Conservation (phyloP, 192 early-diverging fungal species). For the Coemansia sp. region DNA sequence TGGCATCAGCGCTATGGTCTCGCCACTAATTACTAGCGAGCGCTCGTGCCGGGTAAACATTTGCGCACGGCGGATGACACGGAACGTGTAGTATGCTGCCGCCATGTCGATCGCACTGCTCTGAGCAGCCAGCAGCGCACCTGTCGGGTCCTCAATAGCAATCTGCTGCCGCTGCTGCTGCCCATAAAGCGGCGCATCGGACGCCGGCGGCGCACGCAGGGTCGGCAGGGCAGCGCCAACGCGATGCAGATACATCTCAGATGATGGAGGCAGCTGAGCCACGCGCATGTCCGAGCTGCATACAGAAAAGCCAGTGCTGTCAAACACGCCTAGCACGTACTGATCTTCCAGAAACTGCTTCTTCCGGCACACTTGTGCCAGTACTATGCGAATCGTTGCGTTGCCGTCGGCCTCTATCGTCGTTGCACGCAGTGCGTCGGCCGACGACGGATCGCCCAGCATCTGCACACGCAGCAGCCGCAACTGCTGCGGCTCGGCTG, state of each 20-base stretch:
- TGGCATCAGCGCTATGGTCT: slow-evolving; percentile 87
- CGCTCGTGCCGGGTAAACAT: slow-evolving; percentile 86
- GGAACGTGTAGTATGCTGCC: slow-evolving; percentile 71
- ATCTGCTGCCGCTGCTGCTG: slow-evolving; percentile 12
- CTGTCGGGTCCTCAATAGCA: neutral
- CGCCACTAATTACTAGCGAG: slow-evolving; percentile 90
- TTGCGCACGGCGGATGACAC: slow-evolving; percentile 77
- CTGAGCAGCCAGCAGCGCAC: neutral
- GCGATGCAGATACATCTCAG: slow-evolving; percentile 47
- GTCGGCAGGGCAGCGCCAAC: slow-evolving; percentile 22
- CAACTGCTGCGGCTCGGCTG: slow-evolving; percentile 9
- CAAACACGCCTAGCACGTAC: slow-evolving; percentile 81
- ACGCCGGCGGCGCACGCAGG: slow-evolving; percentile 6
- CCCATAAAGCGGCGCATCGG: slow-evolving; percentile 11
- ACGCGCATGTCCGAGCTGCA: slow-evolving; percentile 79
- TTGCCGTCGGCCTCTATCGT: slow-evolving; percentile 74
- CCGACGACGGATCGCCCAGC: slow-evolving; percentile 22
- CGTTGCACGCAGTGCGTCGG: slow-evolving; percentile 84
- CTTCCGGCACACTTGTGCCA: slow-evolving; percentile 83
- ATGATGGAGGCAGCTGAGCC: slow-evolving; percentile 49
- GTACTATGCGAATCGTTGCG: slow-evolving; percentile 75
- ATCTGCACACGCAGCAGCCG: slow-evolving; percentile 35
- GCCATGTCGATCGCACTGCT: slow-evolving; percentile 10
- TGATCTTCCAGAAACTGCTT: slow-evolving; percentile 81
- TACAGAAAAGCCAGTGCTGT: slow-evolving; percentile 66